Evolutionary conservation across 2,329 filamentous ascomycete species (phyloP).

Genomic region (Penicillium janthinellum): DNA sequence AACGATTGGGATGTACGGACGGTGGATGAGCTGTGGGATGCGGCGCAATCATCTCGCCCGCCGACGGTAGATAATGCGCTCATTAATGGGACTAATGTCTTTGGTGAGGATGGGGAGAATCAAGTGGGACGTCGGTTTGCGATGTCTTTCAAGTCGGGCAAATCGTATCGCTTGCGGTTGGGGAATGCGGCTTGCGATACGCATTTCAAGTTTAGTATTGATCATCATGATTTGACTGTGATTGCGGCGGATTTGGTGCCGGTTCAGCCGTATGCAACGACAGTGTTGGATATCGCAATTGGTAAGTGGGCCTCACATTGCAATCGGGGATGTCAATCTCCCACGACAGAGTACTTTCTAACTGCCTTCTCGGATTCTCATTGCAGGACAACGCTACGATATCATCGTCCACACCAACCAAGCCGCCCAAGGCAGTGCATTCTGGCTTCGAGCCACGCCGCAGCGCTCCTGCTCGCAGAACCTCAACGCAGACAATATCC

Average conservation of each 20-base stretch:
- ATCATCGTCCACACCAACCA: slow-evolving; percentile 37
- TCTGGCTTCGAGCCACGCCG: slow-evolving; percentile 50
- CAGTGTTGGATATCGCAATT: slow-evolving; percentile 49
- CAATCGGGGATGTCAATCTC: not conserved
- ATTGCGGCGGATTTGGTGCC: slow-evolving; percentile 63
- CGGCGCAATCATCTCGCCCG: slow-evolving; percentile 23
- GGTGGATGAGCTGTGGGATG: slow-evolving; percentile 27
- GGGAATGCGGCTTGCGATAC: slow-evolving; percentile 32
- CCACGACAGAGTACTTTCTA: not conserved
- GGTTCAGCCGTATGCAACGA: slow-evolving; percentile 56
- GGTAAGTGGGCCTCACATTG: slow-evolving; percentile 29
- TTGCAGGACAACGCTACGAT: slow-evolving; percentile 43
- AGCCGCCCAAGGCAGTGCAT: slow-evolving; percentile 21
- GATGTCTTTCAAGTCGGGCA: slow-evolving; percentile 50
- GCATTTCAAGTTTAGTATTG: slow-evolving; percentile 48
- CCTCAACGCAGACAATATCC: slow-evolving; percentile 46
- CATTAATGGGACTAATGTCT: slow-evolving; percentile 48
- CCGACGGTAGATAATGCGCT: slow-evolving; percentile 48
- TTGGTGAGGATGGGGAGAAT: slow-evolving; percentile 4
- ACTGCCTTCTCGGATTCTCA: not conserved
- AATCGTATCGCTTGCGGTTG: slow-evolving; percentile 30
- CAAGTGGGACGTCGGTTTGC: slow-evolving; percentile 40
- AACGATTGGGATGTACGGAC: slow-evolving; percentile 37
- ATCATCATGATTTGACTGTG: slow-evolving; percentile 59
- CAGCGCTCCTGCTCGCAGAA: slow-evolving; percentile 47